These are phyloP conservation scores for Oldenlandia corymbosa DNA, from an alignment of 257 asterid species.

Conservation along the genomic window DNA sequence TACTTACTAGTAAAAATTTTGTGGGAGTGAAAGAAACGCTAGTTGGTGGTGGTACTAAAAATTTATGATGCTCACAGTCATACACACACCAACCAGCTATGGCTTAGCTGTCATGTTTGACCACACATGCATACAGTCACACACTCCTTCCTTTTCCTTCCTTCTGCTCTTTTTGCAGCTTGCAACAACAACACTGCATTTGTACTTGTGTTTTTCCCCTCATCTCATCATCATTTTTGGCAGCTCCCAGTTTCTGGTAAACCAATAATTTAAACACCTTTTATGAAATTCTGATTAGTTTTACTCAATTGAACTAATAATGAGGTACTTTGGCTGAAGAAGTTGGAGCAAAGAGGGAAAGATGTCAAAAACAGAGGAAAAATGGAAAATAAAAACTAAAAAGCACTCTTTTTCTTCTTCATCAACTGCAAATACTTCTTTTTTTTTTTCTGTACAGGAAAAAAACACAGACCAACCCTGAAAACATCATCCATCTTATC, in stretches of 20 bases:
- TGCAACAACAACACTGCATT: not conserved
- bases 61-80: too few relatives aligned
- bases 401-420: not conserved
- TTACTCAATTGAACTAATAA: too few relatives aligned
- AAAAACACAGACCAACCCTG: slow-evolving; percentile 10
- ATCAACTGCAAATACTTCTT: slow-evolving; percentile 21
- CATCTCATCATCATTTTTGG: slow-evolving; percentile 1
- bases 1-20: not conserved
- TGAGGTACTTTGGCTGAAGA: too few relatives aligned
- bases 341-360: too few relatives aligned
- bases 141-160: too few relatives aligned
- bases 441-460: slow-evolving; percentile 18
- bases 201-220: not conserved
- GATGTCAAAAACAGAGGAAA: too few relatives aligned
- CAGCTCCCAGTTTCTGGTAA: slow-evolving; percentile 1
- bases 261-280: too few relatives aligned
- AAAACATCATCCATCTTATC: not conserved
- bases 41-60: too few relatives aligned
- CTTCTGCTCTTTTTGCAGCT: not conserved
- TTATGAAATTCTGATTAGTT: too few relatives aligned
- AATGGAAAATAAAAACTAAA: not conserved
- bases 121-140: too few relatives aligned
- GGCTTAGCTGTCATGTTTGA: slow-evolving; percentile 49
- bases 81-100: slow-evolving; percentile 42
- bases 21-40: not conserved